phyloP scores from a whole-genome alignment of 2,329 filamentous ascomycete genomes.

The Fusarium nisikadoi region DNA sequence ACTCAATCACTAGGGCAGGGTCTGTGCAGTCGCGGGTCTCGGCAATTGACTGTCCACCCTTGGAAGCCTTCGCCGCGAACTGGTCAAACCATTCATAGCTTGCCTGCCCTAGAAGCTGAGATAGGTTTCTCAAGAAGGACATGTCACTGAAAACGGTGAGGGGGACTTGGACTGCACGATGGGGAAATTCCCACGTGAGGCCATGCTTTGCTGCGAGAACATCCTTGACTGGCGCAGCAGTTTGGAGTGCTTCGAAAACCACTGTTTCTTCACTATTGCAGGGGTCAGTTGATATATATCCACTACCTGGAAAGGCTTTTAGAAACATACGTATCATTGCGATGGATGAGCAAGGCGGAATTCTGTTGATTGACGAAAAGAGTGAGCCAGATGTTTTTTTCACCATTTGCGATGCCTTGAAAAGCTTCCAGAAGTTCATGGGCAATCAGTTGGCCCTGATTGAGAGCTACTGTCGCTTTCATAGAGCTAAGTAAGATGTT shows the following conservation, averaged over 20 bases:
- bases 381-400: conserved; percentile 13
- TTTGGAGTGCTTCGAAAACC: conserved; percentile 69
- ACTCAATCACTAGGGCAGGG: conserved; percentile 67
- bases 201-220: conserved; percentile 63
- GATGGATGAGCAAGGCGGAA: conserved; percentile 45
- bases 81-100: conserved; percentile 62
- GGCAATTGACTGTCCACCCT: conserved; percentile 58
- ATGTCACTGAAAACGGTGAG: conserved; percentile 36
- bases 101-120: conserved; percentile 65
- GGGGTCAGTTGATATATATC: conserved; percentile 13
- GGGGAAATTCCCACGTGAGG: conserved; percentile 71
- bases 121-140: conserved; percentile 60
- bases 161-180: conserved; percentile 59
- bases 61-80: conserved; percentile 63
- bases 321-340: conserved; percentile 18
- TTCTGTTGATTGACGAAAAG: conserved; percentile 46
- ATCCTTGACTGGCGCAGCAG: conserved; percentile 60
- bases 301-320: neutral
- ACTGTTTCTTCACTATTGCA: conserved; percentile 3
- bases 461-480: neutral
- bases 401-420: neutral
- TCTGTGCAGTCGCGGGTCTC: conserved; percentile 68
- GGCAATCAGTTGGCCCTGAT: neutral
- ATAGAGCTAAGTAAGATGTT: conserved; percentile 5
- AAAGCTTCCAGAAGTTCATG: neutral